phyloP scores from a whole-genome alignment of 805 yeast species.

The Zygotorulaspora chibaensis region DNA sequence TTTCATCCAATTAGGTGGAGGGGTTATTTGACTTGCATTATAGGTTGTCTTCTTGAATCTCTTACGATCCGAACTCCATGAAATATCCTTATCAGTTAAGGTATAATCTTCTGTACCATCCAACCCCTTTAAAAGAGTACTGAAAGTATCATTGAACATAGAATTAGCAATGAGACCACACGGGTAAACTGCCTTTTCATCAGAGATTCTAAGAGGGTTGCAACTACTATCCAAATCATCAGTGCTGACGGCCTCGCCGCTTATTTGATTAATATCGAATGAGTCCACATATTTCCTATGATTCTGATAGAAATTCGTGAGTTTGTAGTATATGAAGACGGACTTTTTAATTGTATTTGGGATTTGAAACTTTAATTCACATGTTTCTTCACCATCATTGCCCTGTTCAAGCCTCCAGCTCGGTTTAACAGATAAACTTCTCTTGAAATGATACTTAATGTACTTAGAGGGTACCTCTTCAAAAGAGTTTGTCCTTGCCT shows the following conservation, averaged over 20 bases:
- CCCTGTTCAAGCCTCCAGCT: slow-evolving; percentile 54
- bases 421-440: slow-evolving; percentile 38
- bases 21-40: slow-evolving; percentile 56
- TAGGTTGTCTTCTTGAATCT: slow-evolving; percentile 64
- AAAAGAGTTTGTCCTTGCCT: slow-evolving; percentile 45
- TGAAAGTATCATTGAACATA: slow-evolving; percentile 70
- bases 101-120: slow-evolving; percentile 35
- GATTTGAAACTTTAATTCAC: slow-evolving; percentile 66
- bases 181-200: slow-evolving; percentile 54
- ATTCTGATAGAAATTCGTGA: slow-evolving; percentile 90
- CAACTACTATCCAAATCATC: slow-evolving; percentile 45
- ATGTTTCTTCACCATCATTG: slow-evolving; percentile 42
- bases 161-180: slow-evolving; percentile 84
- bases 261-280: slow-evolving; percentile 72
- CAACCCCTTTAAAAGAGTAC: slow-evolving; percentile 41
- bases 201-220: slow-evolving; percentile 35
- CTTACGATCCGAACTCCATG: slow-evolving; percentile 67
- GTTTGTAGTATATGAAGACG: slow-evolving; percentile 70
- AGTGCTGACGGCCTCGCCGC: slow-evolving; percentile 63
- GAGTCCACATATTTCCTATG: slow-evolving; percentile 91
- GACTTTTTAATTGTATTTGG: slow-evolving; percentile 71
- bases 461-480: slow-evolving; percentile 55
- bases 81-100: slow-evolving; percentile 53
- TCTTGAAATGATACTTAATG: slow-evolving; percentile 57
- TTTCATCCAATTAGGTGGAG: slow-evolving; percentile 81